Percentiles rank a stretch among this genome's conserved stretches.
Conservation (phyloP, 208 protist species). For the Trypanosoma vivax region DNA sequence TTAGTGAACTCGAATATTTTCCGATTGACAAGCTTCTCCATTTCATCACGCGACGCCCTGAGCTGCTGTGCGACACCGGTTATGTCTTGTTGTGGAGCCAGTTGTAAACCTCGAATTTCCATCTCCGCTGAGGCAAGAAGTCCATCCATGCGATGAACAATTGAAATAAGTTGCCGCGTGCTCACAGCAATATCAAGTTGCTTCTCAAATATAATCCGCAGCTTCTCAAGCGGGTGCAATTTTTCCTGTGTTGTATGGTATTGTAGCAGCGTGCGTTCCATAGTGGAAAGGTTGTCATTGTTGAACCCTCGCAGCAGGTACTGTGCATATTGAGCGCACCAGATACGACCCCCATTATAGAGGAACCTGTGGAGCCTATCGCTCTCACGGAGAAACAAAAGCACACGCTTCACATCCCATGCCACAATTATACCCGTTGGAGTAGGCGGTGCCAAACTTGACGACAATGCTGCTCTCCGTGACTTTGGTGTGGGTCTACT, state of each 20-base stretch:
- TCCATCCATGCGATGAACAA: conserved; percentile 87
- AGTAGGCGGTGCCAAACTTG: conserved; percentile 6
- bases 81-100: conserved; percentile 64
- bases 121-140: conserved; percentile 88
- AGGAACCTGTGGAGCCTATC: conserved; percentile 56
- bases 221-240: conserved; percentile 72
- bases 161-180: conserved; percentile 71
- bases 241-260: conserved; percentile 74
- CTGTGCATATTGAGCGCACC: conserved; percentile 91
- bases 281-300: conserved; percentile 66
- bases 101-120: conserved; percentile 78
- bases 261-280: conserved; percentile 82
- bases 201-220: conserved; percentile 83
- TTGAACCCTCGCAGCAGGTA: conserved; percentile 88
- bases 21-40: conserved; percentile 77
- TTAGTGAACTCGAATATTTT: conserved; percentile 85
- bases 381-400: conserved; percentile 75
- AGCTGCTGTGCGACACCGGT: conserved; percentile 58
- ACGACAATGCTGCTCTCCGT: background rate
- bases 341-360: conserved; percentile 73
- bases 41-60: conserved; percentile 52
- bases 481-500: background rate
- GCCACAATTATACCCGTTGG: conserved; percentile 64
- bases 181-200: conserved; percentile 81
- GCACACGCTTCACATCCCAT: conserved; percentile 80